Percentiles rank a stretch among this genome's conserved stretches.
These are phyloP conservation scores for Penicillium canariense DNA, from an alignment of 495 filamentous ascomycete genomes.

Conservation along the genomic window DNA sequence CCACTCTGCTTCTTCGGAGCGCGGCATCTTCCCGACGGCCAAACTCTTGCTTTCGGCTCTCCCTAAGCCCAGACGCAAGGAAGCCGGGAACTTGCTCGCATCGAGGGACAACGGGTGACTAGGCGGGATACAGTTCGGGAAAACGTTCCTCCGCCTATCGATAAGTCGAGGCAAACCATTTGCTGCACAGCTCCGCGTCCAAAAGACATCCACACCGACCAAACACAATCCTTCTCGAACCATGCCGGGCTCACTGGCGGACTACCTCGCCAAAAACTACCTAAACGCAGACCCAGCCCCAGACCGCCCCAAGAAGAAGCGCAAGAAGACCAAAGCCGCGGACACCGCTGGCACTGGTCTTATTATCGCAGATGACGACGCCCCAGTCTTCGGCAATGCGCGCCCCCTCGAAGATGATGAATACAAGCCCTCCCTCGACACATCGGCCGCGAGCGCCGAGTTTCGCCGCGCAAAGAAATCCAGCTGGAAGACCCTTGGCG, in stretches of 20 bases:
- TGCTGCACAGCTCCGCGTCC: background rate
- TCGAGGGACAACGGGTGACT: background rate
- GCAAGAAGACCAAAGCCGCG: conserved; percentile 78
- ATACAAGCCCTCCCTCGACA: conserved; percentile 45
- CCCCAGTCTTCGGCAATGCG: conserved; percentile 61
- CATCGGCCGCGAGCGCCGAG: conserved; percentile 54
- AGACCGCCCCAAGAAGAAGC: conserved; percentile 69
- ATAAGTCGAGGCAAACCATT: conserved; percentile 19
- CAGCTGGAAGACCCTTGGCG: conserved; percentile 71
- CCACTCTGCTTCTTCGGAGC: conserved; percentile 76
- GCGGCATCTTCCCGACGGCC: conserved; percentile 51
- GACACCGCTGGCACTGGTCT: conserved; percentile 58
- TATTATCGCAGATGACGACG: conserved; percentile 90
- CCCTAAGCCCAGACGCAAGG: background rate
- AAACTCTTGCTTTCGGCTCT: background rate
- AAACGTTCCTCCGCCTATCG: conserved; percentile 26
- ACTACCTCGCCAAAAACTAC: conserved; percentile 94
- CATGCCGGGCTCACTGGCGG: conserved; percentile 58
- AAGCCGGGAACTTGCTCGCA: background rate
- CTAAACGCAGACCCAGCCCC: conserved; percentile 66
- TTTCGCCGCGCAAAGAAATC: conserved; percentile 78
- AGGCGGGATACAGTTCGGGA: conserved; percentile 20
- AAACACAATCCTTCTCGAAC: background rate
- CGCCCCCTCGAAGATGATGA: conserved; percentile 44
- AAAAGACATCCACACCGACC: background rate